These are phyloP conservation scores for Podospora fimiseda DNA, from an alignment of 495 filamentous ascomycete species.

Conservation along the genomic window DNA sequence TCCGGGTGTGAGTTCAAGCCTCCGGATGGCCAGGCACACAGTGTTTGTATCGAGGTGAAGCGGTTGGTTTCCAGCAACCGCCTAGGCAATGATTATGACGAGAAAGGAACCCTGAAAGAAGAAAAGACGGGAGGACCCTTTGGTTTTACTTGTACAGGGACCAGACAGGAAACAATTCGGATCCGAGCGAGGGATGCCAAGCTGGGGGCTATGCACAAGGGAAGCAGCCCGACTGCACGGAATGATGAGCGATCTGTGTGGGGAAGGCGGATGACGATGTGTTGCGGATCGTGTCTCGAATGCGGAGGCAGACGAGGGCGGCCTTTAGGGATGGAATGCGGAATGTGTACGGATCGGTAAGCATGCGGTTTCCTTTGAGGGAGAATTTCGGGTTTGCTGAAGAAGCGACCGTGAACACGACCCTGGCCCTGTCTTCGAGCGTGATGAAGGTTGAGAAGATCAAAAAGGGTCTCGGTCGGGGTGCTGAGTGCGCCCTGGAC, in stretches of 20 bases:
- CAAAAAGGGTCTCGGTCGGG: conserved; percentile 12
- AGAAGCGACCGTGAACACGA: conserved; percentile 6
- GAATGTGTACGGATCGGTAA: neutral
- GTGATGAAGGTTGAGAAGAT: neutral
- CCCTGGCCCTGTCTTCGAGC: conserved; percentile 5
- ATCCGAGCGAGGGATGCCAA: conserved; percentile 17
- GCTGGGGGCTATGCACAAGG: conserved; percentile 8
- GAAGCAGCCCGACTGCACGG: conserved; percentile 3
- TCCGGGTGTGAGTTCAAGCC: neutral
- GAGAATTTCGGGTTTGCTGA: conserved; percentile 4
- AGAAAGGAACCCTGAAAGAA: neutral
- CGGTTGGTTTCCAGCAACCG: conserved; percentile 6
- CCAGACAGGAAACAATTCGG: conserved; percentile 14
- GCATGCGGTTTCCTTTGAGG: neutral
- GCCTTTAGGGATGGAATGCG: conserved; percentile 7
- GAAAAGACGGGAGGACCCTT: conserved; percentile 10
- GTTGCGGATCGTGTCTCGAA: conserved; percentile 46
- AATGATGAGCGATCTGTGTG: conserved; percentile 11
- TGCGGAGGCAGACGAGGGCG: conserved; percentile 19
- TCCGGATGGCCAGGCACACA: neutral
- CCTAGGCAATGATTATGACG: conserved; percentile 11
- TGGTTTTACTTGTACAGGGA: conserved; percentile 20
- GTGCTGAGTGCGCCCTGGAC: conserved; percentile 3
- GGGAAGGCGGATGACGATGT: conserved; percentile 17
- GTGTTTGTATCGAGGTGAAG: neutral